phyloP scores from a whole-genome alignment of 192 early-diverging fungal genomes.

The Phycomyces blakesleeanus region DNA sequence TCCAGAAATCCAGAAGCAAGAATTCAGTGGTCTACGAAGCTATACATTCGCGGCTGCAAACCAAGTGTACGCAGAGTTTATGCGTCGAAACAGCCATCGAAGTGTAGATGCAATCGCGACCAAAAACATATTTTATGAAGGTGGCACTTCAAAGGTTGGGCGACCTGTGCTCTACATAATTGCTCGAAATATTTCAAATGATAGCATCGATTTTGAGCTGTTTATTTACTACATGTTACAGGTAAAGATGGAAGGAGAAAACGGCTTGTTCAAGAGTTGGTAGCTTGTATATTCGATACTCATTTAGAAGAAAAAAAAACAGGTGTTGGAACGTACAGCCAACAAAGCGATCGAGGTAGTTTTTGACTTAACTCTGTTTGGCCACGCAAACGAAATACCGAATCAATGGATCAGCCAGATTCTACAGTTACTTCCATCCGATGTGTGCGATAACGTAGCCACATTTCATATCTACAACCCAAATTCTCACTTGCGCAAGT shows the following conservation, averaged over 20 bases:
- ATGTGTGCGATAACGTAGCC: constrained; percentile 59
- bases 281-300: background rate
- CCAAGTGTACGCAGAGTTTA: constrained; percentile 59
- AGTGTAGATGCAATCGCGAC: constrained; percentile 63
- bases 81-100: constrained; percentile 65
- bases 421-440: constrained; percentile 65
- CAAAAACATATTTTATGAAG: constrained; percentile 79
- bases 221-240: constrained; percentile 73
- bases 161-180: constrained; percentile 86
- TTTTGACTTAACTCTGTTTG: constrained; percentile 80
- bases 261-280: background rate
- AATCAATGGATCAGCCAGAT: constrained; percentile 72
- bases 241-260: constrained; percentile 27
- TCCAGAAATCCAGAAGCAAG: constrained; percentile 59
- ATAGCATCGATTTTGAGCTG: constrained; percentile 81
- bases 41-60: constrained; percentile 47
- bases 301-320: background rate
- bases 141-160: constrained; percentile 66
- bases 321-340: constrained; percentile 62
- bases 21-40: constrained; percentile 42
- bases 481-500: constrained; percentile 74
- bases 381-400: constrained; percentile 75
- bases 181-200: constrained; percentile 66
- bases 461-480: constrained; percentile 79
- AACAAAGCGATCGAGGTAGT: constrained; percentile 75